Conservation (phyloP, 345 rosid genomes). For the Camelina hispida region DNA sequence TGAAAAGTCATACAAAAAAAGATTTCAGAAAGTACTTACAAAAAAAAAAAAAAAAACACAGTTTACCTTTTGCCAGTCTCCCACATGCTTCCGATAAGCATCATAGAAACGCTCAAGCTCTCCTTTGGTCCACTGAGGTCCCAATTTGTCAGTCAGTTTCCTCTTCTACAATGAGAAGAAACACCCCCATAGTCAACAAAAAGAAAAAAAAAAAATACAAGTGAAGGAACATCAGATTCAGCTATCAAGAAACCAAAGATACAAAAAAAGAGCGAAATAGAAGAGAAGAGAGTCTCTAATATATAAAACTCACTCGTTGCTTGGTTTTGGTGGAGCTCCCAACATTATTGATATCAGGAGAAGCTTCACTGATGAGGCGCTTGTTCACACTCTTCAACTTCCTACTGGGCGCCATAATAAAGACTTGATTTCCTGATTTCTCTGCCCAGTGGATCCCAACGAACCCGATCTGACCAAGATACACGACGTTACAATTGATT, state of each 20-base stretch:
- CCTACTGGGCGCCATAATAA: slow-evolving; percentile 67
- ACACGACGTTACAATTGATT: not conserved
- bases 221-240: not conserved
- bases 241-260: slow-evolving; percentile 16
- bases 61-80: slow-evolving; percentile 88
- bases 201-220: no score
- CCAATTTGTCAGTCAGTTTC: slow-evolving; percentile 79
- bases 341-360: slow-evolving; percentile 51
- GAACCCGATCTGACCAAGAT: slow-evolving; percentile 20
- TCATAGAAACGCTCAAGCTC: slow-evolving; percentile 90
- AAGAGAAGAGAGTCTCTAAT: not conserved
- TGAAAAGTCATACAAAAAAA: slow-evolving; percentile 21
- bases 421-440: not conserved
- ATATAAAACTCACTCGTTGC: slow-evolving; percentile 57
- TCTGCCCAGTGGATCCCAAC: slow-evolving; percentile 38
- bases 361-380: slow-evolving; percentile 35
- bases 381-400: slow-evolving; percentile 64
- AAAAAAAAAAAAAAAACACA: slow-evolving; percentile 9
- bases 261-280: not conserved
- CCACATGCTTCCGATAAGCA: slow-evolving; percentile 75
- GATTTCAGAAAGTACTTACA: not conserved
- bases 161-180: slow-evolving; percentile 54
- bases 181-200: slow-evolving; percentile 4
- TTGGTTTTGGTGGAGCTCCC: slow-evolving; percentile 59
- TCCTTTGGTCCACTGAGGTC: slow-evolving; percentile 85